Evolutionary conservation across 2,329 filamentous ascomycete genomes (phyloP), one percentile per base, ranked within the genome.

Genomic region (Leptoxyphium fumago): DNA sequence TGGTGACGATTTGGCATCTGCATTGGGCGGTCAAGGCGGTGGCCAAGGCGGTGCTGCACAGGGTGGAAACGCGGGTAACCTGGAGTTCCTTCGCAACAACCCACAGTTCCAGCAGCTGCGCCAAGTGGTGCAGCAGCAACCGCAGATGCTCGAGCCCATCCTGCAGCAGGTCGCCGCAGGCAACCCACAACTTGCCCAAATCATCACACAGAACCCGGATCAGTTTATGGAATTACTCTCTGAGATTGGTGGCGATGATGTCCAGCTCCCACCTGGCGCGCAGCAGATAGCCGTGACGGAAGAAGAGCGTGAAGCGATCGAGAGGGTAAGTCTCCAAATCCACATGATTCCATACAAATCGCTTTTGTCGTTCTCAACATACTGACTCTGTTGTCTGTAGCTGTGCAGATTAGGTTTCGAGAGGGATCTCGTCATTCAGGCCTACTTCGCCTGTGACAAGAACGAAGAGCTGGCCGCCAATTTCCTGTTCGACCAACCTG

Each of bases 361-460:
- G 21, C 21, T n/a, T n/a, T n/a, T 26, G 21, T 26, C 21, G 21
- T 26, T 26, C 21, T 14, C 29, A 40, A 28, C 41, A 43, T 46
- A 40, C 13, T 36, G 9, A 36, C 32, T 36, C 5, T 26, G 3
- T 3, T 9, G 14, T 3, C 8, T 29, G 38, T 51, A 94, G 84
- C 73, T 98, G 59, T 94, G 86, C 68, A 82, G 84, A 50, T 79
- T 98, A 39, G 91, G 91, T 30, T 98, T 98, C 62, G 80, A 89
- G 56, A 80, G 88, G 47, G 87, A 96, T 55, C 78, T 87, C 55
- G 91, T 91, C 42, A 94, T 96, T 53, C 89, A 98, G 68, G 91
- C 91, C 21, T 98, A 96, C 69, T 98, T 98, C 62, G 91, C 91
- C 29, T 98, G 91, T 65, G 91, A 98, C 67, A 98, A 96, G 76